Evolutionary conservation across 768 basidiomycete genomes (phyloP), one percentile per base, ranked within the genome.

Genomic region (Kockovaella imperatae): DNA sequence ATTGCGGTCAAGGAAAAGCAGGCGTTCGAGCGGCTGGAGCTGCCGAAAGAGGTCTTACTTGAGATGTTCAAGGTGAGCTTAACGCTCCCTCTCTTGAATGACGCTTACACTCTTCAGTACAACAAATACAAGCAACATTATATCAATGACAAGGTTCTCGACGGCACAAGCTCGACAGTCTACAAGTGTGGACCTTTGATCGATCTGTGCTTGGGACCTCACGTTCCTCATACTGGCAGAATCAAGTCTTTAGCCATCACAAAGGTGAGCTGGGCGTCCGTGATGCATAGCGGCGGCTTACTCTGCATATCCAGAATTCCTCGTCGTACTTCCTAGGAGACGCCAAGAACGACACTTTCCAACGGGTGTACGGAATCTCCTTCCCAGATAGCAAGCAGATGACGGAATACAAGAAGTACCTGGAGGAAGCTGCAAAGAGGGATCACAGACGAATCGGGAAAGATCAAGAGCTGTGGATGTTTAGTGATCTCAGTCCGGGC

Each of bases 141-240:
- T 65, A 96, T 99, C 64, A 80, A 95, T 69, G 80, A 82, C 59
- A 96, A 97, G 75, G 83, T 99, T 48, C 86, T 88, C 8, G 93
- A 99, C 71, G 93, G 91, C 54, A 84, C 87, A 8, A 87, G 86
- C 42, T 91, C 95, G 35, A 99, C 95, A 8, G 90, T 99, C 15
- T 99, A 97, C 75, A 86, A 93, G 42, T 97, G 95, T 69, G 95
- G 95, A 28, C 91, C 95, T 32, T 89, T 99, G 84, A 82, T 99
- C 47, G 95, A 99, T 73, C 78, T 99, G 30, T 99, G 95, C 65
- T 77, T 91, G 30, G 95, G 95, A 26, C 95, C 95, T 20, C 95
- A 99, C 71, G 87, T 99, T 50, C 93, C 95, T 11, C 88, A 97
- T 73, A 96, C 95, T 2, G 91, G 91, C 35, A 86, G 83, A 66